Evolutionary conservation across 2,329 filamentous ascomycete genomes (phyloP).

Genomic region (Neonectria coccinea): DNA sequence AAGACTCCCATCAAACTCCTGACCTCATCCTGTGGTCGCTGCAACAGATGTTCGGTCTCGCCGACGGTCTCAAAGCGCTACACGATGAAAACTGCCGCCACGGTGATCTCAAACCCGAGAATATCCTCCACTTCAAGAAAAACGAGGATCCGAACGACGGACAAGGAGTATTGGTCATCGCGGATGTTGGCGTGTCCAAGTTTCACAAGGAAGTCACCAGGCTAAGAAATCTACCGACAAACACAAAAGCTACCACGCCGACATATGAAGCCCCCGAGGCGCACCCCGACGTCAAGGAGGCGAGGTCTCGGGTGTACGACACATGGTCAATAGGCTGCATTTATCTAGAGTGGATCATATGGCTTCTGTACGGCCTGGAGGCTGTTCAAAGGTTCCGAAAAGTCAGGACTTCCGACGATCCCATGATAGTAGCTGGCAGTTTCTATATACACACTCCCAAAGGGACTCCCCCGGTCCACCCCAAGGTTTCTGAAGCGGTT

Average conservation of each 20-base stretch:
- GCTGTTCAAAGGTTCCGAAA: conserved; percentile 14
- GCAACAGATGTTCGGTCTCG: conserved; percentile 31
- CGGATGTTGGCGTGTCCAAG: conserved; percentile 36
- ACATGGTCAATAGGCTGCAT: conserved; percentile 38
- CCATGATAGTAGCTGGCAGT: conserved; percentile 13
- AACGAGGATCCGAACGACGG: not conserved
- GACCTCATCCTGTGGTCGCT: conserved; percentile 26
- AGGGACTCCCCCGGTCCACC: conserved; percentile 6
- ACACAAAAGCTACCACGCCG: conserved; percentile 21
- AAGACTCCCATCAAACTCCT: not conserved
- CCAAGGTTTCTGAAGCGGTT: conserved; percentile 14
- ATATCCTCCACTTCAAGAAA: conserved; percentile 31
- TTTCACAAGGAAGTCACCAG: conserved; percentile 23
- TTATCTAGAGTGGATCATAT: conserved; percentile 33
- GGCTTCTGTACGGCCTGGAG: conserved; percentile 24
- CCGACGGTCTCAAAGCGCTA: conserved; percentile 21
- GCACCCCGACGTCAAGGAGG: not conserved
- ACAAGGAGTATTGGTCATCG: conserved; percentile 16
- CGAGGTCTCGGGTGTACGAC: conserved; percentile 29
- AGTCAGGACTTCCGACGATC: conserved; percentile 11
- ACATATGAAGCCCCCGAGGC: conserved; percentile 35
- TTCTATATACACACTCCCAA: conserved; percentile 19
- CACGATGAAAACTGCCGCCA: conserved; percentile 29
- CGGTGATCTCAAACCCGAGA: conserved; percentile 37
- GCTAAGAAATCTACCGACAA: conserved; percentile 24